These are phyloP conservation scores for Pyrenula aspistea DNA, from an alignment of 495 filamentous ascomycete genomes.

Conservation along the genomic window DNA sequence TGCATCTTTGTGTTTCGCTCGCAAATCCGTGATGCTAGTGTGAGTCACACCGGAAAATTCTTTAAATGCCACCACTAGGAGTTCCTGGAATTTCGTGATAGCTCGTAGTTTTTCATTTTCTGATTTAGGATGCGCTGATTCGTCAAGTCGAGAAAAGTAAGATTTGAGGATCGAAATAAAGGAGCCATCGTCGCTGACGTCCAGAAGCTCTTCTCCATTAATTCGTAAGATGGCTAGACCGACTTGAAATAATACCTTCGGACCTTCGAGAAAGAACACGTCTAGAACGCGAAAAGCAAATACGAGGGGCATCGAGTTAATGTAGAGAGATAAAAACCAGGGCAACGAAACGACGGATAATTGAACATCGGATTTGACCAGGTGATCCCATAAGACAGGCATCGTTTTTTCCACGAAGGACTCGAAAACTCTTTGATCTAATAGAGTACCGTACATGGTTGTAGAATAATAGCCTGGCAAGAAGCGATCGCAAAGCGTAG, in stretches of 20 bases:
- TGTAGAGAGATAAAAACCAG: constrained; percentile 96
- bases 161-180: constrained; percentile 94
- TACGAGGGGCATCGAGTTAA: constrained; percentile 97
- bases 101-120: constrained; percentile 86
- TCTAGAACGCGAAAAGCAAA: constrained; percentile 95
- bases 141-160: constrained; percentile 86
- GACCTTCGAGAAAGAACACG: constrained; percentile 95
- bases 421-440: constrained; percentile 95
- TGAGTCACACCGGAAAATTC: constrained; percentile 95
- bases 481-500: constrained; percentile 81
- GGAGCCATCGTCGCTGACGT: constrained; percentile 87
- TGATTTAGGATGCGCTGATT: constrained; percentile 89
- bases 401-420: constrained; percentile 95
- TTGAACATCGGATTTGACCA: constrained; percentile 89
- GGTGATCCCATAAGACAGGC: constrained; percentile 96
- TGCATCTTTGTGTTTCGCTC: constrained; percentile 80
- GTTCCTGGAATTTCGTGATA: constrained; percentile 90
- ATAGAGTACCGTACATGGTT: constrained; percentile 95
- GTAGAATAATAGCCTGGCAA: constrained; percentile 94
- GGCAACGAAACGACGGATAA: constrained; percentile 96
- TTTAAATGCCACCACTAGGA: constrained; percentile 98
- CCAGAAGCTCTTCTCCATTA: constrained; percentile 93
- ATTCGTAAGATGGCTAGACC: constrained; percentile 93
- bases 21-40: constrained; percentile 75
- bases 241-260: constrained; percentile 94